Conservation (phyloP, 2,329 filamentous ascomycete genomes). For the Calonectria hongkongensis region DNA sequence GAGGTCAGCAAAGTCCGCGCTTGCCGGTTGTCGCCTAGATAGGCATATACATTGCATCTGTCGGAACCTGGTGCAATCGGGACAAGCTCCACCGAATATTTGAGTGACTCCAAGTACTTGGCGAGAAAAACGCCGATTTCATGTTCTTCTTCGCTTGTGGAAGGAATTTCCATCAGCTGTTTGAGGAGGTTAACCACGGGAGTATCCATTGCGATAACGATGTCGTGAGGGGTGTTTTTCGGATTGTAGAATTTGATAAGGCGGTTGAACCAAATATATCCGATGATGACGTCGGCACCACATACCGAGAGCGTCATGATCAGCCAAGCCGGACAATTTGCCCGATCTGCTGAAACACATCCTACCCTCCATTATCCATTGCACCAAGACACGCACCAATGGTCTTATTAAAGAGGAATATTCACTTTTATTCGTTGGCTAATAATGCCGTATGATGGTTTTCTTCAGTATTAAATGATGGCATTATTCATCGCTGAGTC, state of each 20-base stretch:
- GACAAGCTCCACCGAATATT: constrained; percentile 60
- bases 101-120: constrained; percentile 72
- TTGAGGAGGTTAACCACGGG: constrained; percentile 45
- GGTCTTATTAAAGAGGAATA: not conserved
- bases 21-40: constrained; percentile 66
- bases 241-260: not conserved
- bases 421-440: not conserved
- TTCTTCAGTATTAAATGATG: not conserved
- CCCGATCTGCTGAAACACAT: not conserved
- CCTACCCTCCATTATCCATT: not conserved
- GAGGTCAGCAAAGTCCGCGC: constrained; percentile 78
- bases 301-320: constrained; percentile 5
- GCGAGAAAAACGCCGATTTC: constrained; percentile 79
- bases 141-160: constrained; percentile 67
- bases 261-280: not conserved
- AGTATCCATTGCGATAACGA: not conserved
- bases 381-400: not conserved
- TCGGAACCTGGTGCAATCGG: constrained; percentile 46
- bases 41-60: constrained; percentile 83
- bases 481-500: not conserved
- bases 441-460: not conserved
- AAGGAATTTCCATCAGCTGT: constrained; percentile 46
- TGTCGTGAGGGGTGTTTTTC: not conserved
- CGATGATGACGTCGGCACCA: constrained; percentile 10
- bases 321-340: not conserved